phyloP scores from a whole-genome alignment of 768 basidiomycete species.

The Tylopilus plumbeoviolaceoides region DNA sequence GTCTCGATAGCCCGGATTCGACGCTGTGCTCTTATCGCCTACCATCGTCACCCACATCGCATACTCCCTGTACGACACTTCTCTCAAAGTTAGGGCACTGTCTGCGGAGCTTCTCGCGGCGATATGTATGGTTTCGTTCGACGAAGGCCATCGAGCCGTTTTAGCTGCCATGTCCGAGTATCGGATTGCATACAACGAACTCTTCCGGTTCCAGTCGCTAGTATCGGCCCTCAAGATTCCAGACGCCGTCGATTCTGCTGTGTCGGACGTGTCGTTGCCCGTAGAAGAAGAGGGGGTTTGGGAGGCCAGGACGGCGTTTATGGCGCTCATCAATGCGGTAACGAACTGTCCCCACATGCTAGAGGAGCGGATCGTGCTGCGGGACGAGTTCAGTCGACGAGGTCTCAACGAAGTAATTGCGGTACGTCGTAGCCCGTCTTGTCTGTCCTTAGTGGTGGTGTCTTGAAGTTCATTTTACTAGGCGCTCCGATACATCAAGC shows the following conservation, averaged over 20 bases:
- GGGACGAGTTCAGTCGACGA: slow-evolving; percentile 79
- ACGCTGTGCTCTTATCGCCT: slow-evolving; percentile 57
- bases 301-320: slow-evolving; percentile 74
- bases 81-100: slow-evolving; percentile 64
- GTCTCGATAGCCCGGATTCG: slow-evolving; percentile 62
- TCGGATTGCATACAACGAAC: slow-evolving; percentile 62
- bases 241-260: slow-evolving; percentile 37
- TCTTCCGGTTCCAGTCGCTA: slow-evolving; percentile 77
- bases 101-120: slow-evolving; percentile 80
- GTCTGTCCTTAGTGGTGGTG: not conserved
- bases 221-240: slow-evolving; percentile 58
- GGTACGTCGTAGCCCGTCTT: slow-evolving; percentile 54
- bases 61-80: slow-evolving; percentile 63
- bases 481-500: slow-evolving; percentile 72
- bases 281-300: slow-evolving; percentile 68
- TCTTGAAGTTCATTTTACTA: slow-evolving; percentile 26
- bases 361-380: slow-evolving; percentile 72
- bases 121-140: slow-evolving; percentile 68
- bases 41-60: slow-evolving; percentile 68
- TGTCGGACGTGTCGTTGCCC: slow-evolving; percentile 32
- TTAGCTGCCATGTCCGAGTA: slow-evolving; percentile 80
- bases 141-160: slow-evolving; percentile 70
- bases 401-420: slow-evolving; percentile 82
- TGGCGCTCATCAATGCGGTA: slow-evolving; percentile 78
- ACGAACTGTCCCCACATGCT: slow-evolving; percentile 63